A percentile compares a stretch with the other conserved stretches of the same genome.
phyloP scores from a whole-genome alignment of 139 green algal species.

The Yamagishiella unicocca region DNA sequence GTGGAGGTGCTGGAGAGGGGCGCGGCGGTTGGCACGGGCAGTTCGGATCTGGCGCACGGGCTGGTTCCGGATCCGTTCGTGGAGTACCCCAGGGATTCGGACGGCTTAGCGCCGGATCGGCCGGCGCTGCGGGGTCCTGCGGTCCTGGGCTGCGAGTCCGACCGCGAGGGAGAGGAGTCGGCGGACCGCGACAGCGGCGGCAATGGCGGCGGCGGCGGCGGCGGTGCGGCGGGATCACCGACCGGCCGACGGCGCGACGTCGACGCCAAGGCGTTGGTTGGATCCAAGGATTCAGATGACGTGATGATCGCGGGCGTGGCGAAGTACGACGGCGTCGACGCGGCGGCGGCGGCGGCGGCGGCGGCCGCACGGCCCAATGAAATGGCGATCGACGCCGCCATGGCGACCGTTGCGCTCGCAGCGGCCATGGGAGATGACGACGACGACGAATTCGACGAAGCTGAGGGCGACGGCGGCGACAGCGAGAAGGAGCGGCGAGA shows the following conservation, averaged over 20 bases:
- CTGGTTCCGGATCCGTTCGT: neutral
- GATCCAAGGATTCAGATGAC: constrained; percentile 30
- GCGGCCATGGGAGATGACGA: neutral
- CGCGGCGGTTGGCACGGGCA: neutral
- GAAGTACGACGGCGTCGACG: neutral
- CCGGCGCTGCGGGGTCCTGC: neutral
- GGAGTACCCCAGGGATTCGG: no score
- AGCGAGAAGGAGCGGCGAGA: no score
- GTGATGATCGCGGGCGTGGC: constrained; percentile 3
- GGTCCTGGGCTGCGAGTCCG: neutral
- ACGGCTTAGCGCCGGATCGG: no score
- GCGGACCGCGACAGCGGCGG: neutral
- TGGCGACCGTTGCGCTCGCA: neutral
- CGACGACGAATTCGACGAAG: constrained; percentile 12
- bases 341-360: neutral
- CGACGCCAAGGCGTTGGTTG: neutral
- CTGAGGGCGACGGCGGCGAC: neutral
- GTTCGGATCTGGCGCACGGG: no score
- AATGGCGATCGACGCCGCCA: neutral
- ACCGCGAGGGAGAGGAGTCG: neutral
- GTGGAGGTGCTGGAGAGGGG: neutral
- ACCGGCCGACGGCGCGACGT: neutral
- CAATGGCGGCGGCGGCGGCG: neutral
- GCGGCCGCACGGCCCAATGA: neutral
- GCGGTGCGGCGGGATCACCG: neutral